Evolutionary conservation across 495 filamentous ascomycete genomes (phyloP).

Genomic region (Penicillium psychrofluorescens): DNA sequence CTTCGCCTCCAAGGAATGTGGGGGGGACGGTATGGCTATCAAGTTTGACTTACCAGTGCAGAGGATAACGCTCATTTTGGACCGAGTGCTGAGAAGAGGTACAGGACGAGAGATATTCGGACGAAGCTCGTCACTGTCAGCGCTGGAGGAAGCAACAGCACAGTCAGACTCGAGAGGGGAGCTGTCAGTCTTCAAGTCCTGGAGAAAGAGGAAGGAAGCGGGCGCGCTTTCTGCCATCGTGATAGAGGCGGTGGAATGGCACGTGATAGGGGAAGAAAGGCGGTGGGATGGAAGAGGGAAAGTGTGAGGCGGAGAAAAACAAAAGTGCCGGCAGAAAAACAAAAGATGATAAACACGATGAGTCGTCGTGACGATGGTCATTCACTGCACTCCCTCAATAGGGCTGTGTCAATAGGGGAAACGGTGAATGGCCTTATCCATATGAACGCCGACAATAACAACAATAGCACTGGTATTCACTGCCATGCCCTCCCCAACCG

Average conservation of each 20-base stretch:
- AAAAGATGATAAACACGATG: not conserved
- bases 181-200: not conserved
- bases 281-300: not conserved
- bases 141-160: not conserved
- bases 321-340: conserved; percentile 3
- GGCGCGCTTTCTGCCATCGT: not conserved
- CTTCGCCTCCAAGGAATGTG: conserved; percentile 18
- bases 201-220: not conserved
- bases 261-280: not conserved
- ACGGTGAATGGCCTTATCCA: not conserved
- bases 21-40: conserved; percentile 8
- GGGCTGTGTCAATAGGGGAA: too few relatives aligned
- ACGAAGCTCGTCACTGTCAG: not conserved
- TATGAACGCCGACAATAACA: not conserved
- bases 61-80: conserved; percentile 76
- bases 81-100: not conserved
- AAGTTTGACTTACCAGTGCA: conserved; percentile 62
- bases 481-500: too few relatives aligned
- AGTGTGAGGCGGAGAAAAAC: not conserved
- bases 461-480: too few relatives aligned
- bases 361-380: not conserved
- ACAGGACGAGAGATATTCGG: not conserved
- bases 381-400: too few relatives aligned
- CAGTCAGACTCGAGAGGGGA: not conserved
- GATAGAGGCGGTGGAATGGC: not conserved